A percentile compares a stretch with the other conserved stretches of the same genome.
These are phyloP conservation scores for Diaporthe amygdali DNA, from an alignment of 2,329 filamentous ascomycete species.

Conservation along the genomic window DNA sequence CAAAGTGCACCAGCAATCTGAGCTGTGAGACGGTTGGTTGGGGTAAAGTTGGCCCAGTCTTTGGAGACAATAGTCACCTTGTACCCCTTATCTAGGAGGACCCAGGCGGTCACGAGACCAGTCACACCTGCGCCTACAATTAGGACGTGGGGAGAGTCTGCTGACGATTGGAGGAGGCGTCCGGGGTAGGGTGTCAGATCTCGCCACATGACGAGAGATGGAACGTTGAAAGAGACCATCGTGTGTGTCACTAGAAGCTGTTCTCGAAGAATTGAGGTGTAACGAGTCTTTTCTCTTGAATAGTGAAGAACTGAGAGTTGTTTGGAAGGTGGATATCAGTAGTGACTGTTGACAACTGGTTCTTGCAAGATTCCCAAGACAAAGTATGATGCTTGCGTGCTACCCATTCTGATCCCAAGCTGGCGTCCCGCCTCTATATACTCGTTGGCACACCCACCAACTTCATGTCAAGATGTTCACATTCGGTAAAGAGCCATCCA, in stretches of 20 bases:
- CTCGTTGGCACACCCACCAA: not conserved
- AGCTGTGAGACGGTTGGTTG: constrained; percentile 46
- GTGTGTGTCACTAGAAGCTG: not conserved
- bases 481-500: not conserved
- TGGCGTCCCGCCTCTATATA: not conserved
- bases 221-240: constrained; percentile 18
- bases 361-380: not conserved
- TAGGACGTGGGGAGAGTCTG: constrained; percentile 20
- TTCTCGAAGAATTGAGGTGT: not conserved
- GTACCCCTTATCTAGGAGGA: constrained; percentile 48
- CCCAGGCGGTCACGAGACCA: constrained; percentile 44
- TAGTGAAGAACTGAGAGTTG: not conserved
- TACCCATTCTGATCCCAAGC: not conserved
- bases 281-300: not conserved
- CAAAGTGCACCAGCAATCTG: constrained; percentile 53
- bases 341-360: not conserved
- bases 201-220: constrained; percentile 24
- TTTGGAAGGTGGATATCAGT: not conserved
- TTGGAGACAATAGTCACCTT: constrained; percentile 49
- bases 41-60: constrained; percentile 42
- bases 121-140: constrained; percentile 27
- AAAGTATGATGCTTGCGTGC: not conserved
- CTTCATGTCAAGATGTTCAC: not conserved
- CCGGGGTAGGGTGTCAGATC: constrained; percentile 23
- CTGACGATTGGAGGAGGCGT: constrained; percentile 16